phyloP scores from a whole-genome alignment of 2,329 filamentous ascomycete species.

The Neofusicoccum sp. region DNA sequence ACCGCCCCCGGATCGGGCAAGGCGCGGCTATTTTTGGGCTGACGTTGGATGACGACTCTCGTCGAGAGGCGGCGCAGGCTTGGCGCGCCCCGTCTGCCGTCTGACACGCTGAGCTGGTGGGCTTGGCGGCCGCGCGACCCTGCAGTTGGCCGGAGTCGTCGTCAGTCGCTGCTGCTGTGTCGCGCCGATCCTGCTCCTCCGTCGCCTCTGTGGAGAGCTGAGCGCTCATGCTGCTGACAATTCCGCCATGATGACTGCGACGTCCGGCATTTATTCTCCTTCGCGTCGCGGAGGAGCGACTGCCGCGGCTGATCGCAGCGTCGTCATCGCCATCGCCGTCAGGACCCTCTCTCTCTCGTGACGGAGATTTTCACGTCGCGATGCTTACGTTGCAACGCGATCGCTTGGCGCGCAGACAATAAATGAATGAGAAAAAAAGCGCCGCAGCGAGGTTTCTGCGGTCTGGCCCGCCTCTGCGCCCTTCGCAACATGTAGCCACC shows the following conservation, averaged over 20 bases:
- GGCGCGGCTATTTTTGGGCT: not conserved
- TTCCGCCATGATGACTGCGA: not conserved
- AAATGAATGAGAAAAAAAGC: too few species aligned
- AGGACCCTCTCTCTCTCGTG: too few species aligned
- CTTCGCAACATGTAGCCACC: not conserved
- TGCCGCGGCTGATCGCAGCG: too few species aligned
- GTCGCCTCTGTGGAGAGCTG: not conserved
- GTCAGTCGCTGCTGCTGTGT: not conserved
- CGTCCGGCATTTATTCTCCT: not conserved
- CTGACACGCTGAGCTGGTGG: not conserved
- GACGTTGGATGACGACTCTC: conserved; percentile 1
- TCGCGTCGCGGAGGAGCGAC: too few species aligned
- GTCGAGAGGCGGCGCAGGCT: not conserved
- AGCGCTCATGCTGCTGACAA: not conserved
- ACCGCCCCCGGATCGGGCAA: not conserved
- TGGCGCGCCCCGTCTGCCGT: too few species aligned
- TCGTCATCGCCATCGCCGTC: not conserved
- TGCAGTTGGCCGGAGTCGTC: not conserved
- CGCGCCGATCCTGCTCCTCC: not conserved
- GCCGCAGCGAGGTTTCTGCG: too few species aligned
- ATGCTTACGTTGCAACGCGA: too few species aligned
- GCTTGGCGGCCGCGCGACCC: conserved; percentile 6
- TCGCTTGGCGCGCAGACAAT: too few species aligned
- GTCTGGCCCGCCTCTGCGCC: too few species aligned
- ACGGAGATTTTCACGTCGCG: too few species aligned